phyloP scores from a whole-genome alignment of 2,329 filamentous ascomycete genomes.

The Gremmenia infestans region DNA sequence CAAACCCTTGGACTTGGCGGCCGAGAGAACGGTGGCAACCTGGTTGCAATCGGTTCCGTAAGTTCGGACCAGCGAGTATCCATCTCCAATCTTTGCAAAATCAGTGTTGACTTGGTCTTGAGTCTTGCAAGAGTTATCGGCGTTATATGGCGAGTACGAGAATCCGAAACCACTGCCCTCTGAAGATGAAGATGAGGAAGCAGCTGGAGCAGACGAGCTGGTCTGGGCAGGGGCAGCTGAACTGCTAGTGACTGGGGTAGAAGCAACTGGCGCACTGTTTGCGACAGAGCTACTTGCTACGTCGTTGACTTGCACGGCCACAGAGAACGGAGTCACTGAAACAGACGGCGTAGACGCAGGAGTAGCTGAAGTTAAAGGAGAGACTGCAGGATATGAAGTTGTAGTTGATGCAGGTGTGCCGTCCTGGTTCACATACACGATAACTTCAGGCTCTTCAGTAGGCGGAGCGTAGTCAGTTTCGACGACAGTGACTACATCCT shows the following conservation, averaged over 20 bases:
- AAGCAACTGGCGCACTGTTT: not conserved
- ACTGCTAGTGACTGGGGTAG: not conserved
- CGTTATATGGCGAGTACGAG: conserved; percentile 53
- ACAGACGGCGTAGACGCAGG: not conserved
- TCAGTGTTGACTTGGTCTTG: conserved; percentile 58
- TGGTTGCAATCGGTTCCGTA: conserved; percentile 81
- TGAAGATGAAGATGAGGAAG: conserved; percentile 3
- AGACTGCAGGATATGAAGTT: conserved; percentile 15
- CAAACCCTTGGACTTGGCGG: conserved; percentile 59
- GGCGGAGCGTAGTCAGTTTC: conserved; percentile 35
- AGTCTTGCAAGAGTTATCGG: conserved; percentile 60
- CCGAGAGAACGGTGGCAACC: conserved; percentile 55
- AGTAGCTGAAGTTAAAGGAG: conserved; percentile 11
- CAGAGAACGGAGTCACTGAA: not conserved
- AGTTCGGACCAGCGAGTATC: conserved; percentile 63
- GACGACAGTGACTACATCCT: conserved; percentile 30
- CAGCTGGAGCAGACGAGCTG: conserved; percentile 2
- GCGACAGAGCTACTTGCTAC: not conserved
- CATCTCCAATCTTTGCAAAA: conserved; percentile 47
- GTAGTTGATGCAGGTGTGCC: conserved; percentile 46
- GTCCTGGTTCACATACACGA: conserved; percentile 57
- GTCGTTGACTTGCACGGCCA: not conserved
- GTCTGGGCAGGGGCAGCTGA: not conserved
- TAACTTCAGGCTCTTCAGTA: conserved; percentile 38
- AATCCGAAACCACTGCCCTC: conserved; percentile 40